Base-by-base conservation (phyloP, 2,329 filamentous ascomycete species). In the Periglandula ipomoeae region DNA sequence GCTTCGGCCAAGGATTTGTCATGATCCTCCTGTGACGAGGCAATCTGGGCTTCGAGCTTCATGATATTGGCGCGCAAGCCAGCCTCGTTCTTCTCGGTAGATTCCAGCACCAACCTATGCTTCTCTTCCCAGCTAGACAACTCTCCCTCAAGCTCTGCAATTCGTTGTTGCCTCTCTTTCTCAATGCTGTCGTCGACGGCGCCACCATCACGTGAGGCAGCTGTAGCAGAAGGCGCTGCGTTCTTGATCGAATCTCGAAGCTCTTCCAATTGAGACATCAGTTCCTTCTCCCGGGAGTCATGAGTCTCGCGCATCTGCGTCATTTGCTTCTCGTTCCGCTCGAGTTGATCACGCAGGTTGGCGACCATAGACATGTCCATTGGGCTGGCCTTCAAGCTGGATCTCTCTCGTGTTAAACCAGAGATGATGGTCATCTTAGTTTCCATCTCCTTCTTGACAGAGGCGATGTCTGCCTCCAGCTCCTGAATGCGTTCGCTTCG, bases 341-440 rank as follows among this genome's bases (percentile, higher is more conserved):
- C 81, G 5, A 98, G 78, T 65, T 96, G 89, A 53, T 94, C 87
- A 51, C 87, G 85, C 71, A 98, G 80, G 15, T 84, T 85, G 4
- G 88, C 85, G 27, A 97, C 84, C 55, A 96, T 83, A 0, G 88
- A 90, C 63, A 96, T 94, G 61, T 98, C 93, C 61, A 95, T 84
- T 7, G 89, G 86, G 22, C 86, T 85, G 2, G 64, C 78, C 63
- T 91, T 89, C 69, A 96, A 76, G 68, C 89, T 96, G 3, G 89
- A 91, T 51, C 94, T 78, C 67, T 98, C 94, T 47, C 93, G 84
- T 3, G 93, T 95, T 54, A 98, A 74, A 6, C 93, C 93, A 26
- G 89, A 88, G 58, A 98, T 97, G 61, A 98, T 90, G 26, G 88
- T 87, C 74, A 91, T 89, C 78, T 98, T 98, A 53, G 80, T 84